Evolutionary conservation across 306 rosid species (phyloP), one percentile per base, ranked within the genome.

Genomic region (Nissolia schottii): DNA sequence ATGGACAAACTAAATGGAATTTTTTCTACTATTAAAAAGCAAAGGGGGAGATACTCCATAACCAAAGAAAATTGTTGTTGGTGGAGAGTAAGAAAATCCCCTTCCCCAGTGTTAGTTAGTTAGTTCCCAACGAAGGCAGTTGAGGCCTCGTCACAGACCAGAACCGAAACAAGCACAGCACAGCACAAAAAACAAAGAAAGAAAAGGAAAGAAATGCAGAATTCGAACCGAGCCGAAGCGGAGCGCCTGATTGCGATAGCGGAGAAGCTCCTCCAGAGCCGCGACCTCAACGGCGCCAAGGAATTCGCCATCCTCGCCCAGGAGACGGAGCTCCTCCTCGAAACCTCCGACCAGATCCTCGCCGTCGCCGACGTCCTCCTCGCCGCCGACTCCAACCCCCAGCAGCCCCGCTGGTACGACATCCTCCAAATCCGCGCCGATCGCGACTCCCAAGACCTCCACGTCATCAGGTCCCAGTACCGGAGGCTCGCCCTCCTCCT

Each of bases 331-430:
- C 97, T 96, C 5, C 93, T 94, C 4, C 67, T 88, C 0, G 99
- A 88, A 10, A 95, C 96, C 67, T 89, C 97, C 3, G 99, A 91
- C 64, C 97, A 89, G 90, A 89, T 94, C 89, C 35, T 94, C 14
- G 96, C 99, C 31, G 82, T 94, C 35, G 83, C 62, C 7, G 99
- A 94, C 20, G 99, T 91, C 12, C 85, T 94, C 11, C 43, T 78
- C 40, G 93, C 96, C 4, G 77, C 94, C 0, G 93, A 91, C 29
- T 83, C 73, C 88, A 79, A 74, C 83, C 41, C 8, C 71, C 83
- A 73, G 71, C 43, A 86, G 86, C 62, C 86, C 78, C 32, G 96
- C 91, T 94, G 95, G 97, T 94, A 94, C 82, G 72, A 87, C 0
- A 81, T 94, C 23, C 95, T 94, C 54, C 96, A 86, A 38, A 14